Base-by-base conservation (phyloP, 805 yeast species). In the Ogataea ganodermae region DNA sequence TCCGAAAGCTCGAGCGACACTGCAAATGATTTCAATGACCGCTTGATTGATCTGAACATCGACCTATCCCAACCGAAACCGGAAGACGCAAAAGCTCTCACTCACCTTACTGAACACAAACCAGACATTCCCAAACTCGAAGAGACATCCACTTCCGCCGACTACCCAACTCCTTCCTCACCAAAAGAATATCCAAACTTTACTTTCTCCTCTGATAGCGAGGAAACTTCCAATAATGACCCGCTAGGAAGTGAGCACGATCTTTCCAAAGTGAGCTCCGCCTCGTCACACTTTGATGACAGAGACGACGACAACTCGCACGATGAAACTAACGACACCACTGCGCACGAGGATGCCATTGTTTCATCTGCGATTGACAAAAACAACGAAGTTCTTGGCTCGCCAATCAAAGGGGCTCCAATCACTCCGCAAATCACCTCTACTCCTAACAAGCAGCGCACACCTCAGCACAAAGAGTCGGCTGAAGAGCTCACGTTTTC, bases 401-500 rank as follows among this genome's bases (percentile, higher is more conserved):
- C 30, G 21, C 26, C 43, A 17, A 39, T 20, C 13, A 32, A 28
- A 14, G 21, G 17, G 16, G n/a, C 21, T 16, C 38, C 14, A 28
- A 20, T 36, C 23, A 22, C 42, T 3, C 22, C 31, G 7, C 17
- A 22, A 14, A 28, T 43, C 17, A 45, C 56, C n/a, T 49, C 56
- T 4, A 44, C 56, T 5, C 51, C 54, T 2, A 27, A 40, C 17
- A 49, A 40, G 22, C 30, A 17, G 23, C 45, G 27, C 26, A 21
- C 20, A 17, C 31, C 17, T 30, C 28, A 20, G 21, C 18, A 6
- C 32, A 31, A 14, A 23, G 38, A 23, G 8, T 35, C 41, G 26
- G 44, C 21, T 12, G 51, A 46, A 13, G 31, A 38, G 14, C 33
- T 53, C 24, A 39, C 58, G 1, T 53, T 65, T 30, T 60, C 63